A percentile compares a stretch with the other conserved stretches of the same genome.
Conservation (phyloP, 306 rosid genomes). For the Begonia fuchsioides region DNA sequence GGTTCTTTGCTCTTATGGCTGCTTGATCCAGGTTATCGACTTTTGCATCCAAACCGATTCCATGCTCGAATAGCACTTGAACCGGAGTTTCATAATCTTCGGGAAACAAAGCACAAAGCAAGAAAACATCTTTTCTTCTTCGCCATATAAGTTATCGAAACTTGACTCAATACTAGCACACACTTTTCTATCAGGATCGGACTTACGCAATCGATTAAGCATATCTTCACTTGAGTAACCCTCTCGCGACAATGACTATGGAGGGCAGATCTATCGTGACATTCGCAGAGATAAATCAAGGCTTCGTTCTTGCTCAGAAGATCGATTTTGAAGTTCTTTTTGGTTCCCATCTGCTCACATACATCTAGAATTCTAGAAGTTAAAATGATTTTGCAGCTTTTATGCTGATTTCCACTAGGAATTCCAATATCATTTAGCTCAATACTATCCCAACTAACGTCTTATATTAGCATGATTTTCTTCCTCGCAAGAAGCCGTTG, state of each 20-base stretch:
- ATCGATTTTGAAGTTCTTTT: no score
- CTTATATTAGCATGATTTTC: not conserved
- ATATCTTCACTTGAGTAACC: not conserved
- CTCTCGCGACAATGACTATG: not conserved
- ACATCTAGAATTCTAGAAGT: not conserved
- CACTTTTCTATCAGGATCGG: not conserved
- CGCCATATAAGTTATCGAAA: not conserved
- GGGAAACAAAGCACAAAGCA: slow-evolving; percentile 1
- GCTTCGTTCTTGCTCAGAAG: no score
- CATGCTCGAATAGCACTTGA: not conserved
- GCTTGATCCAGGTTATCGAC: slow-evolving; percentile 2
- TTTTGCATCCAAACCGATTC: slow-evolving; percentile 6
- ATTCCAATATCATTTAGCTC: slow-evolving; percentile 1
- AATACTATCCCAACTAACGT: slow-evolving; percentile 4
- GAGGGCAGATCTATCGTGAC: not conserved
- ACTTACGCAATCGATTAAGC: not conserved
- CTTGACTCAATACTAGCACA: not conserved
- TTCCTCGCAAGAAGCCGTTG: not conserved
- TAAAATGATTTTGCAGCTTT: not conserved
- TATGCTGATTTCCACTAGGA: not conserved
- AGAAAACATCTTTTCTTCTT: not conserved
- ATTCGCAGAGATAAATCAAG: not conserved
- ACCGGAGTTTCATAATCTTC: not conserved
- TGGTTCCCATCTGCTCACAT: not conserved
- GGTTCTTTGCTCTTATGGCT: not conserved